These are phyloP conservation scores for Calonectria honghensis DNA, from an alignment of 2,329 filamentous ascomycete species.

Conservation along the genomic window DNA sequence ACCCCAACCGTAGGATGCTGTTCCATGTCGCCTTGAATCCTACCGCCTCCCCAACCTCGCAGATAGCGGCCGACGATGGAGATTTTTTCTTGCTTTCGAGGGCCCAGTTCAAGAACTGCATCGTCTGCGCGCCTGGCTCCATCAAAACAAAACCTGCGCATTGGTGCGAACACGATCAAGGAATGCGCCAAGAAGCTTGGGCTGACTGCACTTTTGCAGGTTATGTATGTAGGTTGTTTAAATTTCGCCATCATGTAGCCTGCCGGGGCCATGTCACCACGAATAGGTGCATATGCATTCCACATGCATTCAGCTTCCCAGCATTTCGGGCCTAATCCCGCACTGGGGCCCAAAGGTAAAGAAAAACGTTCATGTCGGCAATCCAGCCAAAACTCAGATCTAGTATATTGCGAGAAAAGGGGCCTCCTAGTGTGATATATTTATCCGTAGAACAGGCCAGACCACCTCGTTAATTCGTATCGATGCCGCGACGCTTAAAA, in stretches of 20 bases:
- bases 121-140: neutral
- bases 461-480: neutral
- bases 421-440: neutral
- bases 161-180: slow-evolving; percentile 3
- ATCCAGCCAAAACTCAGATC: neutral
- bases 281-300: slow-evolving; percentile 13
- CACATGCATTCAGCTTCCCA: neutral
- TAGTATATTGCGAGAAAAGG: neutral
- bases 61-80: neutral
- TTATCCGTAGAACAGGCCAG: neutral
- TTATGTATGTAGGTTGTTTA: neutral
- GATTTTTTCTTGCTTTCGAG: neutral
- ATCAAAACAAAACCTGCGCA: neutral
- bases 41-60: neutral
- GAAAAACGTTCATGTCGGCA: slow-evolving; percentile 11
- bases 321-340: slow-evolving; percentile 1
- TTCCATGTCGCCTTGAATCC: slow-evolving; percentile 14
- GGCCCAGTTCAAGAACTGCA: neutral
- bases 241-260: slow-evolving; percentile 2
- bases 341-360: slow-evolving; percentile 9
- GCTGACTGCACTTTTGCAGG: neutral
- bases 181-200: neutral
- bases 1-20: slow-evolving; percentile 7
- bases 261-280: slow-evolving; percentile 17
- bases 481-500: neutral